A percentile compares a stretch with the other conserved stretches of the same genome.
phyloP scores from a whole-genome alignment of 2,329 filamentous ascomycete species.

The Fusarium graminum region DNA sequence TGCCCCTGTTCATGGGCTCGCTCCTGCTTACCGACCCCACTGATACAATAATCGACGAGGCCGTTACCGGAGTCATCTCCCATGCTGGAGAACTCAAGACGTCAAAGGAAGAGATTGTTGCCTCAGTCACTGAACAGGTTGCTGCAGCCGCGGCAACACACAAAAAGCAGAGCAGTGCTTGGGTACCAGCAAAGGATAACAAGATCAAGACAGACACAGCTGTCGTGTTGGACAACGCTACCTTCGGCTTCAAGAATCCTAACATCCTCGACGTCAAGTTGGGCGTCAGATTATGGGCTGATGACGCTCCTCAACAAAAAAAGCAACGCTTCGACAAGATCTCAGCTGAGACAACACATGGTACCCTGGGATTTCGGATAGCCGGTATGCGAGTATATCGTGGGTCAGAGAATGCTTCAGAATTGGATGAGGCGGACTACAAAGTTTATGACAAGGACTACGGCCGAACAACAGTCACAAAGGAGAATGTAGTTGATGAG shows the following conservation, averaged over 20 bases:
- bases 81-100: slow-evolving; percentile 52
- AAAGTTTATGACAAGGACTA: slow-evolving; percentile 74
- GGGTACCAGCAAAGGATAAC: slow-evolving; percentile 64
- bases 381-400: slow-evolving; percentile 75
- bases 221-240: slow-evolving; percentile 87
- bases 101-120: slow-evolving; percentile 52
- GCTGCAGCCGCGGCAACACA: slow-evolving; percentile 34
- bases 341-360: slow-evolving; percentile 69
- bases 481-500: slow-evolving; percentile 66
- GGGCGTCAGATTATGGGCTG: slow-evolving; percentile 86
- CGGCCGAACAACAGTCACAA: slow-evolving; percentile 66
- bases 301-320: slow-evolving; percentile 73
- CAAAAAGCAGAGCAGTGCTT: slow-evolving; percentile 51
- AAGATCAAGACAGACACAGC: slow-evolving; percentile 82
- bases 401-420: slow-evolving; percentile 64
- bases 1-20: slow-evolving; percentile 88
- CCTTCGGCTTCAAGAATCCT: slow-evolving; percentile 82
- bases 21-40: slow-evolving; percentile 74
- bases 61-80: slow-evolving; percentile 60
- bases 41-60: slow-evolving; percentile 63
- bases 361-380: slow-evolving; percentile 71
- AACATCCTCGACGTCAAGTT: slow-evolving; percentile 97
- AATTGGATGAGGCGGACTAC: slow-evolving; percentile 68
- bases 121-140: slow-evolving; percentile 53
- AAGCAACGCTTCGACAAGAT: slow-evolving; percentile 72